Percentiles rank a stretch among this genome's conserved stretches.
Conservation (phyloP, 164 flowering plant genomes). For the Warburgia ugandensis region DNA sequence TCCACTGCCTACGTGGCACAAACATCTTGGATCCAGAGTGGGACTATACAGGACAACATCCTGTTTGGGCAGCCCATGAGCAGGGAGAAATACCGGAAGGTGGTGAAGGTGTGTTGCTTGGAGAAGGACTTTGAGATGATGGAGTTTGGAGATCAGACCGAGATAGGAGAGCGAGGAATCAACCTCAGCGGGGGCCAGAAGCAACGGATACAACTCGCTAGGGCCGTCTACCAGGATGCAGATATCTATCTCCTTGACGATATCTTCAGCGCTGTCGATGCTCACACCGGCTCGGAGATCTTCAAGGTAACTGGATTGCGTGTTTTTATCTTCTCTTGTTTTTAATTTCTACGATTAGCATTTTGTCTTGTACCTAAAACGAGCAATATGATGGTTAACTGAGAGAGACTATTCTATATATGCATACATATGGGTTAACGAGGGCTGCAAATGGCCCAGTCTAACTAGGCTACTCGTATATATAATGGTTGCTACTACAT, state of each 20-base stretch:
- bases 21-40: constrained; percentile 96
- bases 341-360: no score
- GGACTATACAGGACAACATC: constrained; percentile 88
- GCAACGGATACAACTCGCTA: constrained; percentile 92
- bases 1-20: constrained; percentile 94
- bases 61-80: constrained; percentile 83
- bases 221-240: constrained; percentile 93
- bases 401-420: no score
- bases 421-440: no score
- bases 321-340: no score
- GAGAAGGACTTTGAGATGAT: constrained; percentile 93
- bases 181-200: constrained; percentile 99
- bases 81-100: constrained; percentile 53
- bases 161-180: constrained; percentile 98
- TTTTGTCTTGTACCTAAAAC: no score
- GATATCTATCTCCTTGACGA: constrained; percentile 94
- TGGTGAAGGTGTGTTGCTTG: constrained; percentile 64
- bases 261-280: constrained; percentile 96
- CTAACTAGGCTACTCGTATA: no score
- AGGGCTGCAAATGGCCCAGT: no score
- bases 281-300: constrained; percentile 93
- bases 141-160: constrained; percentile 96
- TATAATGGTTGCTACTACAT: no score
- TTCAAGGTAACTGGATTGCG: no score
- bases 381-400: no score